phyloP scores from a whole-genome alignment of 2,329 filamentous ascomycete species.

The Alternaria metachromatica region DNA sequence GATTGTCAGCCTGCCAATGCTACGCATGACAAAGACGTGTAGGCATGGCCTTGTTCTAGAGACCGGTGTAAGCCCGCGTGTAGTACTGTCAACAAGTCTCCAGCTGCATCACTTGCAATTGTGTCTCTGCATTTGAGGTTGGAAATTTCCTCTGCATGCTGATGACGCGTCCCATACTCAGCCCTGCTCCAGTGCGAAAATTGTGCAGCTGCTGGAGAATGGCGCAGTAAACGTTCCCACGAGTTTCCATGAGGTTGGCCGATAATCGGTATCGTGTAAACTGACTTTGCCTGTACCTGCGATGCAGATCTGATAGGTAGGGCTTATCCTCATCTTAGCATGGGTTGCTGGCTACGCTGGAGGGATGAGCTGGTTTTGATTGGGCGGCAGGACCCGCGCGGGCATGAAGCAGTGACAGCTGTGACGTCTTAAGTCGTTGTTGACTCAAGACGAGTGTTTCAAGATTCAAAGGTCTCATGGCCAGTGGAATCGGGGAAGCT shows the following conservation, averaged over 20 bases:
- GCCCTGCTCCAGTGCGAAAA: background rate
- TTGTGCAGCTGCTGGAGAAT: background rate
- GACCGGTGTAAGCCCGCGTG: slow-evolving; percentile 6
- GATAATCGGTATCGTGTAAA: background rate
- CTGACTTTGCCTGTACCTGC: background rate
- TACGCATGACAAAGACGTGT: background rate
- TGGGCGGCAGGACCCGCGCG: slow-evolving; percentile 14
- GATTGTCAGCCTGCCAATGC: slow-evolving; percentile 1
- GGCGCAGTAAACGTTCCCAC: slow-evolving; percentile 8
- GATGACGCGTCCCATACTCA: slow-evolving; percentile 8
- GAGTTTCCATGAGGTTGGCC: slow-evolving; percentile 3
- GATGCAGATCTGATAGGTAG: slow-evolving; percentile 2
- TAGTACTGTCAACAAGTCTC: background rate
- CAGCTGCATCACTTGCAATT: background rate
- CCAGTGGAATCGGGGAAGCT: background rate
- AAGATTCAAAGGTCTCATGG: background rate
- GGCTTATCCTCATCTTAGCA: background rate
- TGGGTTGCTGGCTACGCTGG: slow-evolving; percentile 2
- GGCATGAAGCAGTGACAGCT: slow-evolving; percentile 19
- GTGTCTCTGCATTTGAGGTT: background rate
- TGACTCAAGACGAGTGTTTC: slow-evolving; percentile 13
- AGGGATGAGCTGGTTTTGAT: background rate
- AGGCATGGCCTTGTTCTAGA: background rate
- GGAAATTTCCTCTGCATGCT: background rate
- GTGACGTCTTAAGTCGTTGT: slow-evolving; percentile 13